These are phyloP conservation scores for Lithocarpus polystachyus DNA, from an alignment of 306 rosid genomes.

Conservation along the genomic window DNA sequence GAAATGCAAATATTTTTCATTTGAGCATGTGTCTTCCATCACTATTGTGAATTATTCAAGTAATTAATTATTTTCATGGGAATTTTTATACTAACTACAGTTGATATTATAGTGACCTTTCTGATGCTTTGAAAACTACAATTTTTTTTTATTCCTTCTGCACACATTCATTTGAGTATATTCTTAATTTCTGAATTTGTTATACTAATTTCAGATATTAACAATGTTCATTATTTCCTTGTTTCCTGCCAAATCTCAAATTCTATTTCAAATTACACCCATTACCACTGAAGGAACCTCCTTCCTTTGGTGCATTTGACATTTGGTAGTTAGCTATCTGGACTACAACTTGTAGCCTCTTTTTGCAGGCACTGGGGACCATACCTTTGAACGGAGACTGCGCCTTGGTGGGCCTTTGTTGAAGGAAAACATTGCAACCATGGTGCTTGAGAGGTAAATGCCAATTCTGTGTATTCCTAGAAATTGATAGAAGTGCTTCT, in stretches of 20 bases:
- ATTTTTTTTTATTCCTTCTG: neutral
- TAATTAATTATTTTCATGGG: neutral
- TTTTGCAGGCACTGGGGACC: slow-evolving; percentile 87
- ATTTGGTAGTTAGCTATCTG: slow-evolving; percentile 15
- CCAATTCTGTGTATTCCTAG: slow-evolving; percentile 19
- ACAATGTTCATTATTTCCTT: neutral
- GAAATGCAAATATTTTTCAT: neutral
- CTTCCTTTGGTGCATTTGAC: slow-evolving; percentile 6
- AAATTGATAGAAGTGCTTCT: slow-evolving; percentile 2
- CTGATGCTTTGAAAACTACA: neutral
- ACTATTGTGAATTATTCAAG: neutral
- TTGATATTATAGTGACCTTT: neutral
- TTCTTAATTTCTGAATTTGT: neutral
- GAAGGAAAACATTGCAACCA: slow-evolving; percentile 90
- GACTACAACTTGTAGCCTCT: neutral
- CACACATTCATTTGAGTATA: neutral
- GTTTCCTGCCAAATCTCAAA: neutral
- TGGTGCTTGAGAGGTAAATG: slow-evolving; percentile 94
- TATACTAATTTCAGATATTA: neutral
- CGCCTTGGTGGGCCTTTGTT: slow-evolving; percentile 91
- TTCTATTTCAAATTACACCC: neutral
- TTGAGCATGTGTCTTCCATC: neutral
- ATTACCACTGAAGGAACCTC: neutral
- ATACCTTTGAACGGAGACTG: slow-evolving; percentile 80
- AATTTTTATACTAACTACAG: neutral